Evolutionary conservation across 2,329 filamentous ascomycete species (phyloP).

Genomic region (Aspergillus arachidicola): DNA sequence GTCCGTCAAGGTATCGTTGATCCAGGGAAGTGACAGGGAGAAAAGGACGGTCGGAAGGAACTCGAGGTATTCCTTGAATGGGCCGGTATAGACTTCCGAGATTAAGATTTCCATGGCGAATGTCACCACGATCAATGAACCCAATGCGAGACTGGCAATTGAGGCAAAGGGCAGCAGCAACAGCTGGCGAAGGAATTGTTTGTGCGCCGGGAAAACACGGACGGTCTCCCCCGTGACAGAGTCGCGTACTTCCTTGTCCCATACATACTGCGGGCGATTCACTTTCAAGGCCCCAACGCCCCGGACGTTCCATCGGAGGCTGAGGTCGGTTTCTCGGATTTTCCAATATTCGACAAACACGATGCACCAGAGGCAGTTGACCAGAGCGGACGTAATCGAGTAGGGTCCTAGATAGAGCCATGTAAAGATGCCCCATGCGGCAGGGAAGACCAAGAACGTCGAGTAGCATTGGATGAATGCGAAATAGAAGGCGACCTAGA

Average conservation of each 20-base stretch:
- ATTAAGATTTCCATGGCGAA: constrained; percentile 97
- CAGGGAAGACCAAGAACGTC: constrained; percentile 78
- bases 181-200: constrained; percentile 74
- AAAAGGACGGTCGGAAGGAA: constrained; percentile 88
- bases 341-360: constrained; percentile 97
- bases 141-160: constrained; percentile 70
- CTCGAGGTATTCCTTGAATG: constrained; percentile 78
- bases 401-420: constrained; percentile 86
- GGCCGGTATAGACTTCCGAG: constrained; percentile 87
- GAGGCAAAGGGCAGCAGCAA: constrained; percentile 84
- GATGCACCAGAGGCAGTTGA: constrained; percentile 82
- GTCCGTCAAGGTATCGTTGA: constrained; percentile 73
- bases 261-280: constrained; percentile 74
- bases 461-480: constrained; percentile 93
- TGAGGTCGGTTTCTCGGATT: constrained; percentile 83
- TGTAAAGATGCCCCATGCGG: constrained; percentile 72
- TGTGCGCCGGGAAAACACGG: constrained; percentile 73
- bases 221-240: constrained; percentile 78
- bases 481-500: constrained; percentile 86
- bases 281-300: constrained; percentile 81
- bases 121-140: constrained; percentile 78
- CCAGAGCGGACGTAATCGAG: constrained; percentile 76
- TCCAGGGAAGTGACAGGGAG: constrained; percentile 76
- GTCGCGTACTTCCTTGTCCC: constrained; percentile 76
- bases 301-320: constrained; percentile 84